phyloP scores from a whole-genome alignment of 179 eudicot genomes.

The Camellia oleifera region DNA sequence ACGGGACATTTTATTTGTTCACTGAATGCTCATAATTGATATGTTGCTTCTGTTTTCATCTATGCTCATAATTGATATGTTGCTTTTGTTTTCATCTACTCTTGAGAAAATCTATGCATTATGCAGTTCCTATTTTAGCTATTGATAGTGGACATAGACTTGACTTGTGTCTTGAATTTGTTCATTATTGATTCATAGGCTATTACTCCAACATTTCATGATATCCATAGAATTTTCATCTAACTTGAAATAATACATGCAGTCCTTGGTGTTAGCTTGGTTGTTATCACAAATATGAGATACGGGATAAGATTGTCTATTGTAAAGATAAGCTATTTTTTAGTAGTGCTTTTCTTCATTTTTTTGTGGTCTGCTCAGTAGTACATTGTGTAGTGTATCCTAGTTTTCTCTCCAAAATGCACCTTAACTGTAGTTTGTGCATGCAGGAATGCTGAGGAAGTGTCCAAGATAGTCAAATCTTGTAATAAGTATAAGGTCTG shows the following conservation, averaged over 20 bases:
- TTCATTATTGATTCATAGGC: neutral
- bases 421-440: conserved; percentile 9
- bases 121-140: neutral
- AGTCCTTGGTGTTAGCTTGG: neutral
- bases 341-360: neutral
- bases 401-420: conserved; percentile 3
- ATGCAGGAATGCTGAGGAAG: conserved; percentile 89
- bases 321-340: conserved; percentile 4
- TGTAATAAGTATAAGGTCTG: conserved; percentile 83
- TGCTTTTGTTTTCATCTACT: too few species aligned
- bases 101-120: too few species aligned
- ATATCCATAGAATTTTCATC: neutral
- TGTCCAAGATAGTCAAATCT: conserved; percentile 70
- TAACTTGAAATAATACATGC: neutral
- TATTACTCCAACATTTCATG: too few species aligned
- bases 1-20: neutral
- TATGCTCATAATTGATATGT: neutral
- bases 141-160: neutral
- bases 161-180: neutral
- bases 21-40: neutral
- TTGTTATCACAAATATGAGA: neutral
- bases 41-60: too few species aligned
- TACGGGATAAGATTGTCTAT: neutral
- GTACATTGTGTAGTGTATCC: neutral
- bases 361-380: neutral